phyloP scores from a whole-genome alignment of 2,329 filamentous ascomycete genomes.

The Biscogniauxia mediterranea region DNA sequence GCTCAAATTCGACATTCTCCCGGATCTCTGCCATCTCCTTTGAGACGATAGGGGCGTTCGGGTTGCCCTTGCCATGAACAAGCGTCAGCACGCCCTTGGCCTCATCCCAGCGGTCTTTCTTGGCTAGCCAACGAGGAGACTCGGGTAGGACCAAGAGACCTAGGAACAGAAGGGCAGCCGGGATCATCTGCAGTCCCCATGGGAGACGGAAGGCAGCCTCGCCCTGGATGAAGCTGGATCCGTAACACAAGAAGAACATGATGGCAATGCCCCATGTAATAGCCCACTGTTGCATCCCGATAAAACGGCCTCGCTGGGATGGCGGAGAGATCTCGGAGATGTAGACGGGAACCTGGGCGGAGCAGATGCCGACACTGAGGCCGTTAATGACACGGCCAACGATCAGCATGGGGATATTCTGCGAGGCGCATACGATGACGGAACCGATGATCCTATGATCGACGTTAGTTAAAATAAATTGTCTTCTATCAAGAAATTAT shows the following conservation, averaged over 20 bases:
- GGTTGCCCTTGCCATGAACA: slow-evolving; percentile 65
- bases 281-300: slow-evolving; percentile 45
- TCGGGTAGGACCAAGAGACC: slow-evolving; percentile 45
- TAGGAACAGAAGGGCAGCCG: slow-evolving; percentile 41
- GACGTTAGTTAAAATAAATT: slow-evolving; percentile 8
- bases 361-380: slow-evolving; percentile 69
- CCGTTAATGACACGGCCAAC: slow-evolving; percentile 71
- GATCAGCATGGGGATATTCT: slow-evolving; percentile 57
- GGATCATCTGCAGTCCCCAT: slow-evolving; percentile 48
- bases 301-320: slow-evolving; percentile 43
- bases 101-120: slow-evolving; percentile 47
- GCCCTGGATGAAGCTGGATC: slow-evolving; percentile 41
- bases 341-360: slow-evolving; percentile 70
- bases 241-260: slow-evolving; percentile 49
- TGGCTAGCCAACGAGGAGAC: slow-evolving; percentile 51
- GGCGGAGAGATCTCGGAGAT: slow-evolving; percentile 61
- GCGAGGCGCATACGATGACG: slow-evolving; percentile 42
- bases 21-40: slow-evolving; percentile 71
- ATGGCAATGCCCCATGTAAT: slow-evolving; percentile 48
- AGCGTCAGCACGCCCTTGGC: slow-evolving; percentile 47
- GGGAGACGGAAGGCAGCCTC: slow-evolving; percentile 49
- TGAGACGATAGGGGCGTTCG: slow-evolving; percentile 61
- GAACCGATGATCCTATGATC: slow-evolving; percentile 46
- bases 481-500: no score
- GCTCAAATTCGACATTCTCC: slow-evolving; percentile 71